Base-by-base conservation (phyloP, 2,329 filamentous ascomycete species). In the Hypoxylon sp. region DNA sequence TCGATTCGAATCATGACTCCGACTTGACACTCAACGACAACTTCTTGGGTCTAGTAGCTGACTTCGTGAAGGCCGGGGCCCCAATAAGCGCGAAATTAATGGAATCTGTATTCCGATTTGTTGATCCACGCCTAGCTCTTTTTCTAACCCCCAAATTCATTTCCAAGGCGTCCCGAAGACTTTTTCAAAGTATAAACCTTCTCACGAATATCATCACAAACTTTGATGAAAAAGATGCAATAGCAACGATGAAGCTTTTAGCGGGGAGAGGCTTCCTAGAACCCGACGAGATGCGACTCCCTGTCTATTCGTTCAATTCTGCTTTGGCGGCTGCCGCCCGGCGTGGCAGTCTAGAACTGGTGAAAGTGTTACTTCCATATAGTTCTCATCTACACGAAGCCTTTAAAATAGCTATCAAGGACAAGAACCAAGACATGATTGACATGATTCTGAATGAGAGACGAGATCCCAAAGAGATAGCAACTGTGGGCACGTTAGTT, bases 121-220 rank as follows among this genome's bases (percentile, higher is more conserved):
- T 35, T 39, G 60, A 68, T 29, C 37, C 19, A 29, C 66, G 66
- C 33, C 46, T 59, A 6, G 57, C 39, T 35, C 51, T 19, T 29
- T 6, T 9, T 53, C 35, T 68, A 33, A 29, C 61, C 29, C 3
- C 39, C 13, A 39, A 2, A 13, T 51, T 29, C 22, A 19, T 19
- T 53, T 50, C 39, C 17, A 55, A 61, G 48, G 24, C 14, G 4
- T 17, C 59, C 19, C 24, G 14, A 26, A 8, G 57, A 6, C n/a
- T 46, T 9, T 9, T 50, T 14, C 24, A 5, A 3, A 1, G 6
- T 9, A 9, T 8, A 3, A 8, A 10, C 1, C 5, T 46, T 22
- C 22, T 50, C 14, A 1, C 1, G 11, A 11, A 5, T 2, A 60
- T 67, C 19, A 5, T 59, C 8, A 3, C 9, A 29, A n/a, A 22